phyloP scores from a whole-genome alignment of 1,284 basidiomycete species.

The Ustilago esculenta region DNA sequence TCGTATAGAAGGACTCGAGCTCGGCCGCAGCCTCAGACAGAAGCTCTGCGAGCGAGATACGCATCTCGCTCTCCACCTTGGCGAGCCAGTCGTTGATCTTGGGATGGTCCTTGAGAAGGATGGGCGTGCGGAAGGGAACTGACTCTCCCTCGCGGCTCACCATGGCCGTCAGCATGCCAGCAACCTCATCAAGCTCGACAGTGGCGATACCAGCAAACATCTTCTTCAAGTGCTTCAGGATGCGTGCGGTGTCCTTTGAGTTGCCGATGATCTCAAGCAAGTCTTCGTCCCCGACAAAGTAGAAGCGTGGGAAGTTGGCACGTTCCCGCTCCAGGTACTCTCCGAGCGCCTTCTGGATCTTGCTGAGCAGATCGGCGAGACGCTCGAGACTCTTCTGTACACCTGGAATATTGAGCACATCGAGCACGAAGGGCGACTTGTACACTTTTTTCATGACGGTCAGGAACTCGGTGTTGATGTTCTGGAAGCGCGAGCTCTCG shows the following conservation, averaged over 20 bases:
- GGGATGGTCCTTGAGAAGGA: conserved; percentile 88
- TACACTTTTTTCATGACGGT: conserved; percentile 99
- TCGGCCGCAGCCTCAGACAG: conserved; percentile 82
- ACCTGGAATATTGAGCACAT: conserved; percentile 94
- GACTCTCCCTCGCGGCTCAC: conserved; percentile 84
- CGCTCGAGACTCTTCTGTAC: conserved; percentile 98
- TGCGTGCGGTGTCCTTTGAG: conserved; percentile 95
- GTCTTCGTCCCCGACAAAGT: conserved; percentile 99
- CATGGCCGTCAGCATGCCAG: conserved; percentile 66
- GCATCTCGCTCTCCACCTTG: conserved; percentile 92
- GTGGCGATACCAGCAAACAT: conserved; percentile 99
- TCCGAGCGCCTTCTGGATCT: conserved; percentile 98
- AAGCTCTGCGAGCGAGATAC: conserved; percentile 83
- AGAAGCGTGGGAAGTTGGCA: conserved; percentile 94
- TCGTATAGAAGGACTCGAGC: conserved; percentile 82
- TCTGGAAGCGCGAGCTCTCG: conserved; percentile 95
- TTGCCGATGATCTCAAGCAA: conserved; percentile 98
- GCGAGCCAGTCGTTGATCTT: conserved; percentile 99
- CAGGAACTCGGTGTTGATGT: conserved; percentile 98
- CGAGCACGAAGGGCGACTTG: conserved; percentile 96
- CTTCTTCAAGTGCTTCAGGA: conserved; percentile 99
- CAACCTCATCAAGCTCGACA: conserved; percentile 78
- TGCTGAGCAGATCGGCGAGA: conserved; percentile 91
- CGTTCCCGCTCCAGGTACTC: conserved; percentile 97
- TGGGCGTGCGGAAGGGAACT: conserved; percentile 82